A percentile compares a stretch with the other conserved stretches of the same genome.
Conservation (phyloP, 2,329 filamentous ascomycete genomes). For the Cercospora sojina region DNA sequence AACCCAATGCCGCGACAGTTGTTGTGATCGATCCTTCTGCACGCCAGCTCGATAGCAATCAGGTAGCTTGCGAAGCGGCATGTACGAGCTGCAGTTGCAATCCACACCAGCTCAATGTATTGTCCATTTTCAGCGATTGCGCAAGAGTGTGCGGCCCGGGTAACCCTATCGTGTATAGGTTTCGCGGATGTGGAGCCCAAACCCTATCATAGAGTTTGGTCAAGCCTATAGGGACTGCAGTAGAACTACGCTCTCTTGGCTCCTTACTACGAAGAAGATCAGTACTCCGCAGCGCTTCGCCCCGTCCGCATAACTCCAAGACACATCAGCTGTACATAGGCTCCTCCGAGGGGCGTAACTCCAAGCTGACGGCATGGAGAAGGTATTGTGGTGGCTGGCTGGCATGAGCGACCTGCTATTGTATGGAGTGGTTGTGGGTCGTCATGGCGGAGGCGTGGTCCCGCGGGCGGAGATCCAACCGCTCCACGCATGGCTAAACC, state of each 20-base stretch:
- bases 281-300: not conserved
- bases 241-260: not conserved
- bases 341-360: not conserved
- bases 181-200: not conserved
- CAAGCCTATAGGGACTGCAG: not conserved
- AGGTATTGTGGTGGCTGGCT: not conserved
- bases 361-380: not conserved
- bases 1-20: not conserved
- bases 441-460: not conserved
- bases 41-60: not conserved
- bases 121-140: constrained; percentile 4
- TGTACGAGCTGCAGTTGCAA: not conserved
- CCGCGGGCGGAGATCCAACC: not conserved
- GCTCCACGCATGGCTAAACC: not conserved
- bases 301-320: not conserved
- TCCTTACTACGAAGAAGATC: not conserved
- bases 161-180: not conserved
- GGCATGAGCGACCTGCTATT: not conserved
- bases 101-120: constrained; percentile 3
- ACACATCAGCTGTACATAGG: not conserved
- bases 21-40: not conserved
- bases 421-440: not conserved
- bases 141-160: not conserved
- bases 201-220: not conserved
- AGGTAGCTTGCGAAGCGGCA: not conserved